Base-by-base conservation (phyloP, 257 asterid genomes). In the Plantago ovata region DNA sequence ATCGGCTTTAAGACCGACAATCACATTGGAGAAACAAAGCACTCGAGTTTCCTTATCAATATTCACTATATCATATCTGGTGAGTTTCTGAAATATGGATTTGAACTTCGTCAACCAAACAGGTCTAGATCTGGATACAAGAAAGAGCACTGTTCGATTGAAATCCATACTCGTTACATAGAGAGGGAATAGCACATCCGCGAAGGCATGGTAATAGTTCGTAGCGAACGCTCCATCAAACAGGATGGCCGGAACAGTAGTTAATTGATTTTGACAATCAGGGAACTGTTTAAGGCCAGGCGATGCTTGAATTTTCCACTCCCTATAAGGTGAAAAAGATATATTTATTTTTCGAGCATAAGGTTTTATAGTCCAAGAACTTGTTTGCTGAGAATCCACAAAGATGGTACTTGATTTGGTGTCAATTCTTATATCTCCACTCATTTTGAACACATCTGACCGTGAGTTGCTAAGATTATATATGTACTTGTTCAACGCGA, bases 371-470 rank as follows among this genome's bases (percentile, higher is more conserved):
- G 59, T 60, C 79, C 84, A 72, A 14, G 69, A 59, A 3, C 19
- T 13, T 7, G 16, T 23, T 1, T 28, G 7, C 7, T 9, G 23
- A 41, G 85, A 77, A 20, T 70, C 64, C 21, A 79, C 32, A 71
- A 62, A 75, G 47, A 87, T 67, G 55, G 84, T 76, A 53, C 89
- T 67, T 4, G 82, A 68, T 60, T 42, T 55, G 18, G 77, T 74
- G 0, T 74, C 67, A 63, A 84, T 73, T 66, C 94, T 75, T 49
- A 82, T 53, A 64, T 87, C 95, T 7, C 94, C 95, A 4, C 59
- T 59, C 18, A 77, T 18, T 15, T 87, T 82, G 47, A 75, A 87
- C 1, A 65, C 54, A 10, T 84, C 86, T 9, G 89, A 70, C 47
- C 79, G 65, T 55, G 72, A 59, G 13, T 47, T 68, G 7, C 73